Percentiles rank a stretch among this genome's conserved stretches.
phyloP scores from a whole-genome alignment of 306 rosid species.

The Luffa acutangula region DNA sequence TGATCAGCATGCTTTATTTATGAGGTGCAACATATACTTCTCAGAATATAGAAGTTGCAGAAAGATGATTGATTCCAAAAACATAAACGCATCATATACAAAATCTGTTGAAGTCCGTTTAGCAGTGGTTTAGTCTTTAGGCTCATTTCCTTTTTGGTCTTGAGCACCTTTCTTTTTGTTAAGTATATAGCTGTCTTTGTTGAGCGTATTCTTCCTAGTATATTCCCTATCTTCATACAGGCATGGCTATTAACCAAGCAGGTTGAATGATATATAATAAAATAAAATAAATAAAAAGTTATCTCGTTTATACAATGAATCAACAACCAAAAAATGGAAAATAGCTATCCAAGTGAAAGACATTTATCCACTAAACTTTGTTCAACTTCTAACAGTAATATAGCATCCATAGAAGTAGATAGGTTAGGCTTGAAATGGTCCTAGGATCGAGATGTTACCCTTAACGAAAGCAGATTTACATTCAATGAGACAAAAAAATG shows the following conservation, averaged over 20 bases:
- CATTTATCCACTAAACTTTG: neutral
- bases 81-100: neutral
- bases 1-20: neutral
- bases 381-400: neutral
- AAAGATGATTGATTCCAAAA: neutral
- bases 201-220: neutral
- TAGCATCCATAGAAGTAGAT: neutral
- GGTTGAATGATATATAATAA: neutral
- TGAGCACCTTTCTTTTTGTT: neutral
- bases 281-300: too few species aligned
- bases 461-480: neutral
- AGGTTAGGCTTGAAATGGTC: neutral
- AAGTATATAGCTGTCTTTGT: neutral
- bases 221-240: neutral
- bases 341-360: neutral
- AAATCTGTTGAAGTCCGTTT: neutral
- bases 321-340: neutral
- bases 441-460: neutral
- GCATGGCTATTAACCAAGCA: neutral
- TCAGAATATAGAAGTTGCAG: neutral
- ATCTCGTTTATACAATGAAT: neutral
- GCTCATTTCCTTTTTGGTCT: neutral
- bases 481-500: neutral
- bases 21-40: neutral
- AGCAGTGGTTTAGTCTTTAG: neutral